These are phyloP conservation scores for Tetrapisispora taiwanensis DNA, from an alignment of 805 yeast genomes.

Conservation along the genomic window DNA sequence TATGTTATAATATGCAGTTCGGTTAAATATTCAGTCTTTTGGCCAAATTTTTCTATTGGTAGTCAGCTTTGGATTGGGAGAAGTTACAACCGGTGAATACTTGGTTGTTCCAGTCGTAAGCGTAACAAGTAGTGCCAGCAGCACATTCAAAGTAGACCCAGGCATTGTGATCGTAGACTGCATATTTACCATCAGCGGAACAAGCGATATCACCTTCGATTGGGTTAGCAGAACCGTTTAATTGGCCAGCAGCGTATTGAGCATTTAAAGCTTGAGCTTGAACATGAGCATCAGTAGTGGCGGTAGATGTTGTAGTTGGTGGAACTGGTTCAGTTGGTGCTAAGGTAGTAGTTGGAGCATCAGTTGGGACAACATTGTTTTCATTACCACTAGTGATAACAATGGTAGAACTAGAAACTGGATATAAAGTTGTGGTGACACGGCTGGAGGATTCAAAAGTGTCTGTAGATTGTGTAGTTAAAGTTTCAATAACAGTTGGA, in stretches of 20 bases:
- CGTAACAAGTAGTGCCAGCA: conserved; percentile 54
- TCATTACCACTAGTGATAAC: background rate
- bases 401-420: background rate
- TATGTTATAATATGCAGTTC: background rate
- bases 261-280: conserved; percentile 38
- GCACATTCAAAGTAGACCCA: conserved; percentile 54
- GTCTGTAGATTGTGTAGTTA: background rate
- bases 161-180: conserved; percentile 45
- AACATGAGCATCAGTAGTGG: conserved; percentile 29
- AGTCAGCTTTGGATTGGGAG: conserved; percentile 24
- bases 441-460: background rate
- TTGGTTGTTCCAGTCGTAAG: conserved; percentile 34
- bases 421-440: conserved; percentile 4
- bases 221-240: conserved; percentile 36
- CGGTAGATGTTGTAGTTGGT: background rate
- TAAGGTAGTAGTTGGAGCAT: background rate
- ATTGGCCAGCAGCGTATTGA: conserved; percentile 35
- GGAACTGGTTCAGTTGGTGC: conserved; percentile 1
- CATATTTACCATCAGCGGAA: conserved; percentile 39
- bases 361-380: background rate
- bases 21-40: no score
- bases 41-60: conserved; percentile 17
- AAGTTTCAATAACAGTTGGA: conserved; percentile 1
- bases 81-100: conserved; percentile 44
- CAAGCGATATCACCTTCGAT: conserved; percentile 45